Conservation (phyloP, 306 rosid genomes). For the Rosa multiflora region DNA sequence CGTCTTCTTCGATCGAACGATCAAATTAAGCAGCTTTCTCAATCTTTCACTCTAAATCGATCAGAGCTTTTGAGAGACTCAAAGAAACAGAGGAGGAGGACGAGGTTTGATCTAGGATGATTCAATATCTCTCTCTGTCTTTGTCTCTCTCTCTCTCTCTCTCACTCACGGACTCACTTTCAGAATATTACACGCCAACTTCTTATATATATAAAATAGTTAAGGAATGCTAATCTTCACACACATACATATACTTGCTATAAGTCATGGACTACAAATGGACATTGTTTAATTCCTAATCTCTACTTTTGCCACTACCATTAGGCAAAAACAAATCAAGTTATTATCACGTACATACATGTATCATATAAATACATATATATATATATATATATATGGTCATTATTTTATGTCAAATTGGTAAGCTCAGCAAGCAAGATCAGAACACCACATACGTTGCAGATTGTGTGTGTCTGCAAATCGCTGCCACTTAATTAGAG, state of each 20-base stretch:
- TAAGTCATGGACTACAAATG: background rate
- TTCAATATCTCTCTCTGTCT: background rate
- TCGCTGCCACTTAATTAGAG: background rate
- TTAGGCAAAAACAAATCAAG: background rate
- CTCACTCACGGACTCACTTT: slow-evolving; percentile 2
- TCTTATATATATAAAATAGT: background rate
- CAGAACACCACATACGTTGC: background rate
- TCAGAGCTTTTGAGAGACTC: background rate
- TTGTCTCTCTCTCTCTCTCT: background rate
- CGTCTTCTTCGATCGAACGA: background rate
- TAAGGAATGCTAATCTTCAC: background rate
- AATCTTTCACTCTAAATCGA: background rate
- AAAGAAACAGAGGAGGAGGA: background rate
- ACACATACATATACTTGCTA: background rate
- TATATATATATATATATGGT: background rate
- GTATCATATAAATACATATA: background rate
- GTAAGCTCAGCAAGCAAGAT: background rate
- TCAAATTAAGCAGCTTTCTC: background rate
- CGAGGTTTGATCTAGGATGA: background rate
- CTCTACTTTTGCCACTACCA: background rate
- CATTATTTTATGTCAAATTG: background rate
- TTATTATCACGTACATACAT: background rate
- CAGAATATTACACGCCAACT: background rate
- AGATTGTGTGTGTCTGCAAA: background rate
- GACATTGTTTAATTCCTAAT: background rate